Percentiles rank a stretch among this genome's conserved stretches.
Conservation (phyloP, 495 filamentous ascomycete species). For the Hypoxylon lienhwacheense region DNA sequence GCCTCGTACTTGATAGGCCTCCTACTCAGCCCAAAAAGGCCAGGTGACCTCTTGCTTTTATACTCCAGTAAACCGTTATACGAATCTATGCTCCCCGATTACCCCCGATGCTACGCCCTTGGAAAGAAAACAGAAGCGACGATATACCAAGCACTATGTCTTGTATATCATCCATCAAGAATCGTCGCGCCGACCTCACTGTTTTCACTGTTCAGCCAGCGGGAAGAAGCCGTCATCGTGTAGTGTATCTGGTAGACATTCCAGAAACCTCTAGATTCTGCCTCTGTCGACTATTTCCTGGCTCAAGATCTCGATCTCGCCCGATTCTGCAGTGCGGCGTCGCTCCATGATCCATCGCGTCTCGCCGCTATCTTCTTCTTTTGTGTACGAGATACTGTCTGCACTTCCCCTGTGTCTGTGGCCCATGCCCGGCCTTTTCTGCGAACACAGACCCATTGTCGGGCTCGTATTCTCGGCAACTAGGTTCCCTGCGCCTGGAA, state of each 20-base stretch:
- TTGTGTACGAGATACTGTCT: slow-evolving; percentile 61
- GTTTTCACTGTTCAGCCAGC: background rate
- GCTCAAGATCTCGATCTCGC: slow-evolving; percentile 51
- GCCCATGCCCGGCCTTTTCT: slow-evolving; percentile 39
- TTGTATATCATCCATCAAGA: slow-evolving; percentile 1
- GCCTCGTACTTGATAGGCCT: background rate
- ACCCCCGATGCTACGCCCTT: slow-evolving; percentile 12
- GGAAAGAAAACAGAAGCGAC: slow-evolving; percentile 7
- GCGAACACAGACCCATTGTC: slow-evolving; percentile 18
- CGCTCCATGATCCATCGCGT: slow-evolving; percentile 61
- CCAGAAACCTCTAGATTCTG: slow-evolving; percentile 27
- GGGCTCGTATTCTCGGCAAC: slow-evolving; percentile 25
- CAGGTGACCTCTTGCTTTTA: slow-evolving; percentile 18
- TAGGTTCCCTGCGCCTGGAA: slow-evolving; percentile 20
- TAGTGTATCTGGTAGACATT: slow-evolving; percentile 4
- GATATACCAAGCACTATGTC: background rate
- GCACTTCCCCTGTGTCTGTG: slow-evolving; percentile 54
- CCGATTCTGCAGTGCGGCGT: slow-evolving; percentile 54
- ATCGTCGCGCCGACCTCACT: background rate
- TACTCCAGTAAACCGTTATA: slow-evolving; percentile 23
- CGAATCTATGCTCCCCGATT: slow-evolving; percentile 10
- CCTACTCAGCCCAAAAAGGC: slow-evolving; percentile 9
- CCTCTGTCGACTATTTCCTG: slow-evolving; percentile 30
- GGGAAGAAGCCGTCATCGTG: background rate
- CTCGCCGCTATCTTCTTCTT: slow-evolving; percentile 53